phyloP scores from a whole-genome alignment of 2,329 filamentous ascomycete genomes.

The Fusarium coicis region DNA sequence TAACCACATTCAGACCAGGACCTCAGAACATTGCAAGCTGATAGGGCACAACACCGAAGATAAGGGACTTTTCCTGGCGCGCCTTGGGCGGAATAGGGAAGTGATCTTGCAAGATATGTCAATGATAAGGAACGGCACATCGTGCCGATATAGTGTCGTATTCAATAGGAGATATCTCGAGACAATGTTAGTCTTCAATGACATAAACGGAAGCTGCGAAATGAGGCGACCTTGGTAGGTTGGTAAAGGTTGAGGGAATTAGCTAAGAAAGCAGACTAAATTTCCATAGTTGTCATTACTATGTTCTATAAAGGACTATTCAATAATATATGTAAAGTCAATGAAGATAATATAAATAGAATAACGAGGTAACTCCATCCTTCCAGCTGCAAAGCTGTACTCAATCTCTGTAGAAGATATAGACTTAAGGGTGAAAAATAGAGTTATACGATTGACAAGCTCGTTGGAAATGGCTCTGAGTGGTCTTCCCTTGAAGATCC shows the following conservation, averaged over 20 bases:
- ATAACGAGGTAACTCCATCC: too few species aligned
- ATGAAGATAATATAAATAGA: too few species aligned
- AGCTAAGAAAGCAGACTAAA: not conserved
- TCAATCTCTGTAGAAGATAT: not conserved
- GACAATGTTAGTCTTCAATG: not conserved
- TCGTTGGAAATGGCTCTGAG: fast-evolving
- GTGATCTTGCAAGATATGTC: not conserved
- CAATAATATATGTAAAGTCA: fast-evolving
- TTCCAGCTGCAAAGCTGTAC: too few species aligned
- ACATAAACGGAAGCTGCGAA: not conserved
- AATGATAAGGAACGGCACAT: not conserved
- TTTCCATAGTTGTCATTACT: too few species aligned
- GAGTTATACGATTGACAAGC: too few species aligned
- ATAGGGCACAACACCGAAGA: not conserved
- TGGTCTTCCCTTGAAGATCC: not conserved
- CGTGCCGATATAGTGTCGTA: not conserved
- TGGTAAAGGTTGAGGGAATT: not conserved
- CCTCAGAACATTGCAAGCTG: fast-evolving
- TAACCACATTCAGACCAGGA: not conserved
- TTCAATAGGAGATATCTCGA: not conserved
- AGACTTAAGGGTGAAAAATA: not conserved
- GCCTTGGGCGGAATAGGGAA: not conserved
- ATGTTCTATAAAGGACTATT: fast-evolving
- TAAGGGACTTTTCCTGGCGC: not conserved
- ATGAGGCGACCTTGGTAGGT: fast-evolving